Conservation (phyloP, 306 rosid species). For the Nissolia schottii region DNA sequence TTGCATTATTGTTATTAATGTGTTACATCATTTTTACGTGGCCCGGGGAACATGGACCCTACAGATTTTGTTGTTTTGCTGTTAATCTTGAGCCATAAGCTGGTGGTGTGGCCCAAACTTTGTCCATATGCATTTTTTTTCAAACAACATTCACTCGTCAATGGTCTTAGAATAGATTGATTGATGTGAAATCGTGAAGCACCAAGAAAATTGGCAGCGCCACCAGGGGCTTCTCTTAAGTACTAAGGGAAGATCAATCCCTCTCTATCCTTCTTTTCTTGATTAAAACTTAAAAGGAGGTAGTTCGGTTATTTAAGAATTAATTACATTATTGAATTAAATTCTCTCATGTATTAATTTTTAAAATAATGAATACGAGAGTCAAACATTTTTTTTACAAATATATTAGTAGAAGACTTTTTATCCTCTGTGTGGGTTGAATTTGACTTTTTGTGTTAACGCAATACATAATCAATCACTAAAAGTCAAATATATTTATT, state of each 20-base stretch:
- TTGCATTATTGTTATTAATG: background rate
- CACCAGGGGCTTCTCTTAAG: background rate
- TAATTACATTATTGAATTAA: no score
- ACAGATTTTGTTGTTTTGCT: slow-evolving; percentile 23
- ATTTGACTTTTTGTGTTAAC: no score
- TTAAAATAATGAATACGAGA: no score
- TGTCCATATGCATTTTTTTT: background rate
- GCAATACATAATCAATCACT: no score
- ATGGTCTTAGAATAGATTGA: background rate
- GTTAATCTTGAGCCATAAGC: background rate
- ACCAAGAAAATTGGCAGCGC: background rate
- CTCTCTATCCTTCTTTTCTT: no score
- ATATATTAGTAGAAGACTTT: no score
- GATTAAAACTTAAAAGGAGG: no score
- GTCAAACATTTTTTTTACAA: no score
- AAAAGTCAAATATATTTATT: no score
- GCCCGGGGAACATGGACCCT: background rate
- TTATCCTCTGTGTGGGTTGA: no score
- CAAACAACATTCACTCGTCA: background rate
- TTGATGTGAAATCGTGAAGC: background rate
- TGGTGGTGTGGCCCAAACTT: background rate
- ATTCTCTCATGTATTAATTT: no score
- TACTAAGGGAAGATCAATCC: slow-evolving; percentile 16
- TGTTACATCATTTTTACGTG: background rate
- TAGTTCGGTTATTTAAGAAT: background rate